phyloP scores from a whole-genome alignment of 2,329 filamentous ascomycete species.

The Penicillium carneum region DNA sequence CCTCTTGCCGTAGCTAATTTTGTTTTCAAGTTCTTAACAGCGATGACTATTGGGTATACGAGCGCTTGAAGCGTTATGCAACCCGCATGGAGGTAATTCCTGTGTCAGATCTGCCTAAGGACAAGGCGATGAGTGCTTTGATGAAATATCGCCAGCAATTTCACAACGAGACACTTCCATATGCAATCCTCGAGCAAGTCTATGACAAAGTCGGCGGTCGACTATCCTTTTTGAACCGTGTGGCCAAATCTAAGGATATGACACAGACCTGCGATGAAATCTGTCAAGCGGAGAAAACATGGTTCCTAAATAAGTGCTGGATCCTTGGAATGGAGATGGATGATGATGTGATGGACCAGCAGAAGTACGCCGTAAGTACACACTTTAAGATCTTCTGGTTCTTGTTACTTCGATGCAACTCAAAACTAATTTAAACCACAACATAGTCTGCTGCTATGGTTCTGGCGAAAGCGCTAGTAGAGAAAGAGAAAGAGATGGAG shows the following conservation, averaged over 20 bases:
- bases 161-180: slow-evolving; percentile 65
- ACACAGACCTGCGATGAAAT: slow-evolving; percentile 76
- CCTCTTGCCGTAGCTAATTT: neutral
- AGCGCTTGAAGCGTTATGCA: slow-evolving; percentile 87
- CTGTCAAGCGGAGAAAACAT: slow-evolving; percentile 74
- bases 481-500: slow-evolving; percentile 71
- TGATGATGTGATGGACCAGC: slow-evolving; percentile 97
- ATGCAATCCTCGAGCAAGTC: slow-evolving; percentile 71
- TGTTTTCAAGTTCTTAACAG: slow-evolving; percentile 79
- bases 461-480: slow-evolving; percentile 87
- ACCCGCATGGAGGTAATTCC: slow-evolving; percentile 94
- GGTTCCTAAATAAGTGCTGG: slow-evolving; percentile 81
- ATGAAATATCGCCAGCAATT: slow-evolving; percentile 81
- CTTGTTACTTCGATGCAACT: neutral
- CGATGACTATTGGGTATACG: slow-evolving; percentile 98
- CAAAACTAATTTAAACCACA: slow-evolving; percentile 27
- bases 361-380: slow-evolving; percentile 83
- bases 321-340: slow-evolving; percentile 81
- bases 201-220: slow-evolving; percentile 89
- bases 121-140: slow-evolving; percentile 77
- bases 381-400: no score
- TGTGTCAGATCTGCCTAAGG: slow-evolving; percentile 81
- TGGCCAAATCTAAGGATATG: slow-evolving; percentile 88
- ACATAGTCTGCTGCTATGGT: slow-evolving; percentile 86
- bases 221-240: slow-evolving; percentile 83